Conservation (phyloP, 257 asterid genomes). For the Jaltomata sinuosa region DNA sequence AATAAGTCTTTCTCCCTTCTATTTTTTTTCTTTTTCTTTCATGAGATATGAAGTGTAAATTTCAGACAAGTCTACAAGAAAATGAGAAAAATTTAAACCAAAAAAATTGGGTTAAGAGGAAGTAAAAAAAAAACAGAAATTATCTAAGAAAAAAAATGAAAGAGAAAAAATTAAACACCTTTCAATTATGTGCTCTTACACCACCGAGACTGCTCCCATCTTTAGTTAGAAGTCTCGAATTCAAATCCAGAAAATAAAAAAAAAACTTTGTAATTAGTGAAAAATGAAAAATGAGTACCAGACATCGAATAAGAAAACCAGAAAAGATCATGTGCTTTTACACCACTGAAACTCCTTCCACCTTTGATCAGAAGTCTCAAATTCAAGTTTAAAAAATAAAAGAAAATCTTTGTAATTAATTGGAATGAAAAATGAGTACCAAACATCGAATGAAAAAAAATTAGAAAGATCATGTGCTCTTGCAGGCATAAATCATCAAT, state of each 20-base stretch:
- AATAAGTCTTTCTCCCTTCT: background rate
- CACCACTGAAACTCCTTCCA: background rate
- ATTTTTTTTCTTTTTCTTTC: background rate
- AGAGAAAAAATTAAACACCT: background rate
- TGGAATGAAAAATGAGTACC: accelerated
- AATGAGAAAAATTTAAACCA: background rate
- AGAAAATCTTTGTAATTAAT: background rate
- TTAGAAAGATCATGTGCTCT: constrained; percentile 18
- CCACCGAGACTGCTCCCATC: no score
- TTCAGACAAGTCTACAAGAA: background rate
- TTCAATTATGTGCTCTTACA: background rate
- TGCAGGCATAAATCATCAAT: constrained; percentile 66
- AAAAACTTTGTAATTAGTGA: background rate
- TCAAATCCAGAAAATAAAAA: background rate
- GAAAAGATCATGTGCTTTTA: constrained; percentile 26
- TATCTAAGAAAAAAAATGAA: background rate
- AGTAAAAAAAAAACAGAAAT: background rate
- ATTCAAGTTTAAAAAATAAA: no score
- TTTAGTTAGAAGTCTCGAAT: background rate
- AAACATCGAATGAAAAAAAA: background rate
- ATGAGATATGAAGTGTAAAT: background rate
- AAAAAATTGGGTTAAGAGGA: background rate
- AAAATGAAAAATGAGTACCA: no score
- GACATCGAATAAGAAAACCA: background rate
- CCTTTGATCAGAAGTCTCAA: background rate